Percentiles rank a stretch among this genome's conserved stretches.
Evolutionary conservation across 345 rosid species (phyloP).

Genomic region (Excoecaria cochinchinensis): DNA sequence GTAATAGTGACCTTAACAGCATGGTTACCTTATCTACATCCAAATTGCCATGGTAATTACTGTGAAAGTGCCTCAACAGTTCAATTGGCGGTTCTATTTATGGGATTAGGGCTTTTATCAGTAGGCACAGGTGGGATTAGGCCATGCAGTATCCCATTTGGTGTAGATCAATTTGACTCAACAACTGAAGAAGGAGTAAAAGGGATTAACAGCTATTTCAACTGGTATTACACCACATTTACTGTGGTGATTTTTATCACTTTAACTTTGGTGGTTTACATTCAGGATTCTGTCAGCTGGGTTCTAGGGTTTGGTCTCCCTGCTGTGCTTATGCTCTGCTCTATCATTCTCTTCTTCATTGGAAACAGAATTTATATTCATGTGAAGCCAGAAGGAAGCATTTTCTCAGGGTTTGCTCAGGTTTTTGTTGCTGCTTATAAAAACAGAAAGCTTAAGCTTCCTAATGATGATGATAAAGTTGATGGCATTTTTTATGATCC

Average conservation of each 20-base stretch:
- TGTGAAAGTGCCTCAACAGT: constrained; percentile 32
- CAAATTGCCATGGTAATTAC: constrained; percentile 43
- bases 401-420: constrained; percentile 50
- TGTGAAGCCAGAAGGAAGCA: constrained; percentile 63
- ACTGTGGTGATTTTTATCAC: constrained; percentile 56
- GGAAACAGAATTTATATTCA: constrained; percentile 60
- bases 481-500: constrained; percentile 45
- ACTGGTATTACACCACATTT: constrained; percentile 67
- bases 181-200: constrained; percentile 62
- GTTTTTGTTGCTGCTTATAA: constrained; percentile 54
- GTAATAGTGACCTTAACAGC: constrained; percentile 58
- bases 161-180: constrained; percentile 74
- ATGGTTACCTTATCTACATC: constrained; percentile 58
- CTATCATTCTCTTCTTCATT: constrained; percentile 48
- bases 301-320: constrained; percentile 72
- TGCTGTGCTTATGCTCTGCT: constrained; percentile 43
- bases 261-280: constrained; percentile 55
- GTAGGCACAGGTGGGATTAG: constrained; percentile 77
- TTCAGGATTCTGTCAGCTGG: constrained; percentile 85
- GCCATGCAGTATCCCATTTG: constrained; percentile 76
- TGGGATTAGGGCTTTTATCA: constrained; percentile 48
- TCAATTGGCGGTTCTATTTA: constrained; percentile 48
- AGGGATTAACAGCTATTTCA: constrained; percentile 67
- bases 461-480: constrained; percentile 18
- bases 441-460: constrained; percentile 41